These are phyloP conservation scores for Papiliotrema laurentii DNA, from an alignment of 1,284 basidiomycete genomes.

Conservation along the genomic window DNA sequence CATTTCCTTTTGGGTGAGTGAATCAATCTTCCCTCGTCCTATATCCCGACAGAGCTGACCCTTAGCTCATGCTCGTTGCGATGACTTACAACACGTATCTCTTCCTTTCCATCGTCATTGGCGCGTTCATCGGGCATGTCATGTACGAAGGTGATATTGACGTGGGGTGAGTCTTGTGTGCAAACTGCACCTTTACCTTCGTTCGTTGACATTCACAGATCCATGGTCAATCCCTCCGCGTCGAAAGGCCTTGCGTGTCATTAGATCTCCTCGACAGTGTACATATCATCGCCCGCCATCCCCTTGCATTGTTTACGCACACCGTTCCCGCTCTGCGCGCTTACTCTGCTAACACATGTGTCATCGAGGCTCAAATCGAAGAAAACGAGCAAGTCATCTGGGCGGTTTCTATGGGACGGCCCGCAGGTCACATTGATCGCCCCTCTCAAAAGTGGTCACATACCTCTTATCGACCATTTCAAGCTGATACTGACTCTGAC, in stretches of 20 bases:
- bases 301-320: slow-evolving; percentile 1
- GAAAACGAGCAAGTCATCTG: background rate
- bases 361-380: background rate
- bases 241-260: slow-evolving; percentile 38
- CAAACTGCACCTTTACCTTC: background rate
- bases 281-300: slow-evolving; percentile 1
- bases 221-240: slow-evolving; percentile 9
- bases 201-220: background rate
- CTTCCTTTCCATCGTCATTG: slow-evolving; percentile 45
- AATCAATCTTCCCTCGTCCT: background rate
- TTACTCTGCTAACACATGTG: background rate
- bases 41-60: background rate
- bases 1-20: slow-evolving; percentile 45
- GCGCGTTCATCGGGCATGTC: slow-evolving; percentile 46
- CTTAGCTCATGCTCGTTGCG: slow-evolving; percentile 51
- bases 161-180: slow-evolving; percentile 27
- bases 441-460: too few species aligned
- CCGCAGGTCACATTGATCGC: too few species aligned
- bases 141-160: slow-evolving; percentile 45
- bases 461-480: too few species aligned
- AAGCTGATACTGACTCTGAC: too few species aligned
- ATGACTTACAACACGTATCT: slow-evolving; percentile 51
- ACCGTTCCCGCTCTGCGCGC: background rate
- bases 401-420: too few species aligned
- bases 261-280: slow-evolving; percentile 9